Evolutionary conservation across 345 rosid species (phyloP).

Genomic region (Lagerstroemia speciosa): DNA sequence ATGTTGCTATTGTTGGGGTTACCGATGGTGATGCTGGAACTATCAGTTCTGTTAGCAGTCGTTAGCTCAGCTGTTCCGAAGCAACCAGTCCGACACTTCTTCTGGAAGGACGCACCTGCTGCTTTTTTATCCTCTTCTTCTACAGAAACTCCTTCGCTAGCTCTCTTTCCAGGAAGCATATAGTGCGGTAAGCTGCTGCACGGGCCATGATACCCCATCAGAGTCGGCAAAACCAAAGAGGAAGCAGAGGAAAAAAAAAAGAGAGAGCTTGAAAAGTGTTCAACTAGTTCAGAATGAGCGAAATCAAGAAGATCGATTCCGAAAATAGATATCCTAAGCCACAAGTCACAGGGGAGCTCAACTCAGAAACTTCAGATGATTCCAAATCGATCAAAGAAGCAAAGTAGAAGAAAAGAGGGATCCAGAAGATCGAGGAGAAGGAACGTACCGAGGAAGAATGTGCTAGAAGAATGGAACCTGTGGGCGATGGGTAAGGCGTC

Average conservation of each 20-base stretch:
- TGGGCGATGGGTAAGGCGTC: neutral
- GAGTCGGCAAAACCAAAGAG: slow-evolving; percentile 19
- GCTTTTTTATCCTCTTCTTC: slow-evolving; percentile 28
- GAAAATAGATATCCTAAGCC: neutral
- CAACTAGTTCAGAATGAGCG: too few species aligned
- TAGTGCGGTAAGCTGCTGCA: slow-evolving; percentile 57
- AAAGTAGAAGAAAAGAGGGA: neutral
- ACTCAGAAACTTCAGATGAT: slow-evolving; percentile 21
- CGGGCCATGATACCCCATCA: slow-evolving; percentile 32
- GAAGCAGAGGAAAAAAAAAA: neutral
- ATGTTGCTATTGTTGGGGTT: slow-evolving; percentile 14
- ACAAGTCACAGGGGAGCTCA: neutral
- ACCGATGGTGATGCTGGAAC: slow-evolving; percentile 11
- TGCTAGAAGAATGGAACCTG: slow-evolving; percentile 36
- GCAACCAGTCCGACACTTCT: slow-evolving; percentile 49
- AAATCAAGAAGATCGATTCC: slow-evolving; percentile 15
- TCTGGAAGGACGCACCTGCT: slow-evolving; percentile 33
- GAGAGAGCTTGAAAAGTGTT: too few species aligned
- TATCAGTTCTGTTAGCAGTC: slow-evolving; percentile 13
- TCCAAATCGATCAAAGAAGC: slow-evolving; percentile 8
- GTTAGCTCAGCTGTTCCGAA: slow-evolving; percentile 17
- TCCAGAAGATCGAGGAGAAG: neutral
- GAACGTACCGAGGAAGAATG: slow-evolving; percentile 54
- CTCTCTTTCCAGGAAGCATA: slow-evolving; percentile 97
- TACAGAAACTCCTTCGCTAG: slow-evolving; percentile 41